A percentile compares a stretch with the other conserved stretches of the same genome.
Conservation (phyloP, 2,329 filamentous ascomycete genomes). For the Whalleya microplaca region DNA sequence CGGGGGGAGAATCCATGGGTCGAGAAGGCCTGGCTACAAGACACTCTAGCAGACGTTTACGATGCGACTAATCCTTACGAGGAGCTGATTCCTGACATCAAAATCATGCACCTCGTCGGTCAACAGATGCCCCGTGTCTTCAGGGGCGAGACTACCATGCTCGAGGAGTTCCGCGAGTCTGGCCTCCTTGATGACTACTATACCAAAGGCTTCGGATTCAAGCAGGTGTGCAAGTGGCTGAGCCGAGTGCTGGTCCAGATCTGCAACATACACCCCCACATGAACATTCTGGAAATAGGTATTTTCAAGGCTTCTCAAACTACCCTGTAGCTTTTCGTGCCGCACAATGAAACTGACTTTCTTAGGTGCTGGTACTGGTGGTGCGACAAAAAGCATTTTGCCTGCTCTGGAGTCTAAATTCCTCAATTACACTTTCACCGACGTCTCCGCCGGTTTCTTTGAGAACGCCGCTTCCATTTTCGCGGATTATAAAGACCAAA, state of each 20-base stretch:
- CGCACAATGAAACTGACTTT: too few relatives aligned
- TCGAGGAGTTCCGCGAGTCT: slow-evolving; percentile 9
- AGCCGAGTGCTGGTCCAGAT: slow-evolving; percentile 8
- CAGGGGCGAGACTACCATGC: slow-evolving; percentile 10
- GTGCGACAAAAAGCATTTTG: slow-evolving; percentile 12
- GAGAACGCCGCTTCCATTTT: slow-evolving; percentile 39
- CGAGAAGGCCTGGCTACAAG: too few relatives aligned
- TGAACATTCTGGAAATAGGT: slow-evolving; percentile 3
- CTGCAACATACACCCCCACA: slow-evolving; percentile 3
- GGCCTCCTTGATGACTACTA: slow-evolving; percentile 15
- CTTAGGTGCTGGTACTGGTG: slow-evolving; percentile 1
- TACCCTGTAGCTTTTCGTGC: too few relatives aligned
- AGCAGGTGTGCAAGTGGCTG: slow-evolving; percentile 8
- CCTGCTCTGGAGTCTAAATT: too few relatives aligned
- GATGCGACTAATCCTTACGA: too few relatives aligned
- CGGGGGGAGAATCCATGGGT: too few relatives aligned
- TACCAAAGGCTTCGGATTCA: slow-evolving; percentile 3
- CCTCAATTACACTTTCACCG: slow-evolving; percentile 40
- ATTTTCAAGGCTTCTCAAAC: too few relatives aligned
- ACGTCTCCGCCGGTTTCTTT: slow-evolving; percentile 45
- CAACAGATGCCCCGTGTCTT: slow-evolving; percentile 7
- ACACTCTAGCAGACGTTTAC: too few relatives aligned
- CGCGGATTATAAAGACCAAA: slow-evolving; percentile 26
- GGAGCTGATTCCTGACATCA: too few relatives aligned
- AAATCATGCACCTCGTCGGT: slow-evolving; percentile 11